These are phyloP conservation scores for Gaeumannomyces tritici DNA, from an alignment of 2,329 filamentous ascomycete species.

Conservation along the genomic window DNA sequence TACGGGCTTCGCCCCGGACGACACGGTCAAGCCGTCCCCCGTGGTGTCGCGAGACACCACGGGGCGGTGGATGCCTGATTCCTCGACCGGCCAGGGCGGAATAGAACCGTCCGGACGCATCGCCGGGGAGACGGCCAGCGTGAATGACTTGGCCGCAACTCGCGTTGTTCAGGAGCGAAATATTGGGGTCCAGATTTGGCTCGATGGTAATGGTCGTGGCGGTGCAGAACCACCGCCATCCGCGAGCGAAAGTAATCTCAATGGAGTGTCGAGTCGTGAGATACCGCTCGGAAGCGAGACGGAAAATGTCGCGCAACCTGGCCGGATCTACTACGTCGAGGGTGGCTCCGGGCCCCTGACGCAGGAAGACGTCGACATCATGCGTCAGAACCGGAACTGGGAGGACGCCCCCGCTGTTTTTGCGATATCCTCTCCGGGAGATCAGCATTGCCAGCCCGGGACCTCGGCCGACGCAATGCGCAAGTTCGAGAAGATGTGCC, in stretches of 20 bases:
- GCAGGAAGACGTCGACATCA: constrained; percentile 37
- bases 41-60: constrained; percentile 23
- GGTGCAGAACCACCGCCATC: neutral
- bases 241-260: constrained; percentile 5
- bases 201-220: constrained; percentile 14
- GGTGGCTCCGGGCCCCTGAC: constrained; percentile 28
- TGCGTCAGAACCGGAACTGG: constrained; percentile 39
- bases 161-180: constrained; percentile 37
- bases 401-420: constrained; percentile 36
- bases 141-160: constrained; percentile 36
- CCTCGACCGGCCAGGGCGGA: constrained; percentile 30
- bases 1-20: constrained; percentile 22
- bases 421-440: constrained; percentile 25
- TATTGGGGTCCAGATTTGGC: constrained; percentile 40
- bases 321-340: constrained; percentile 38
- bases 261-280: constrained; percentile 27
- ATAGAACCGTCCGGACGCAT: constrained; percentile 36
- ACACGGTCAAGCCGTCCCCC: constrained; percentile 13
- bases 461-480: constrained; percentile 45
- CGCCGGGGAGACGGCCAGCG: constrained; percentile 31
- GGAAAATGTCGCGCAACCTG: constrained; percentile 37
- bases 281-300: constrained; percentile 37
- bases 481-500: constrained; percentile 38
- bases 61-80: constrained; percentile 31
- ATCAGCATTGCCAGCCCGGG: constrained; percentile 32